A percentile compares a stretch with the other conserved stretches of the same genome.
Evolutionary conservation across 495 filamentous ascomycete genomes (phyloP).

Genomic region (Aspergillus cristatus): DNA sequence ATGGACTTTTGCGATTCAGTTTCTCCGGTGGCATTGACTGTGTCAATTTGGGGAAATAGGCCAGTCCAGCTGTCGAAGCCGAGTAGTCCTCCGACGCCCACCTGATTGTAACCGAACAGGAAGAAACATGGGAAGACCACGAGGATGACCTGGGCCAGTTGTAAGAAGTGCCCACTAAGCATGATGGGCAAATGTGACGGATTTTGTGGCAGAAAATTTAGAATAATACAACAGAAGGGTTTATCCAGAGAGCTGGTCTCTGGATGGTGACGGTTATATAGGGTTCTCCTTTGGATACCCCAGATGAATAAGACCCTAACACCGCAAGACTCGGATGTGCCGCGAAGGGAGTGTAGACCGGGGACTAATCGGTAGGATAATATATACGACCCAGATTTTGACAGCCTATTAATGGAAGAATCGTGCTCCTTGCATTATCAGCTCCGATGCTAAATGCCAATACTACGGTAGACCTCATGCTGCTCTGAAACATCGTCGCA

Average conservation of each 20-base stretch:
- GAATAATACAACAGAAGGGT: background rate
- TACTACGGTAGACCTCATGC: conserved; percentile 46
- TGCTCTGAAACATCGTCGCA: conserved; percentile 78
- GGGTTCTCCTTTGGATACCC: too few species aligned
- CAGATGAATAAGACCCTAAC: background rate
- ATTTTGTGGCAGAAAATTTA: background rate
- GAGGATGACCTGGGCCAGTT: conserved; percentile 11
- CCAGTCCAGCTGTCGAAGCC: conserved; percentile 9
- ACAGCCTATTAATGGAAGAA: background rate
- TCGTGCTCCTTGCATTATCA: background rate
- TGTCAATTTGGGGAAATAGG: conserved; percentile 13
- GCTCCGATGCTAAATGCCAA: conserved; percentile 9
- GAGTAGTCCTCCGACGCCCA: conserved; percentile 11
- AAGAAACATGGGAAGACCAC: conserved; percentile 21
- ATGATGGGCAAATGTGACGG: too few species aligned
- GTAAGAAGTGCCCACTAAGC: conserved; percentile 6
- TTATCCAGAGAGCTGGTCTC: background rate
- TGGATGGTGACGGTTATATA: too few species aligned
- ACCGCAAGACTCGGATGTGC: background rate
- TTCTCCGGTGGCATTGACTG: conserved; percentile 1
- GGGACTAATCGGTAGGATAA: background rate
- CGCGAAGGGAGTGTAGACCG: background rate
- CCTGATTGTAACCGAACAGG: conserved; percentile 20
- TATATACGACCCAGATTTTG: background rate
- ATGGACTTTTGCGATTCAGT: conserved; percentile 7